phyloP scores from a whole-genome alignment of 441 rosid species.

The Adansonia madagascariensis region DNA sequence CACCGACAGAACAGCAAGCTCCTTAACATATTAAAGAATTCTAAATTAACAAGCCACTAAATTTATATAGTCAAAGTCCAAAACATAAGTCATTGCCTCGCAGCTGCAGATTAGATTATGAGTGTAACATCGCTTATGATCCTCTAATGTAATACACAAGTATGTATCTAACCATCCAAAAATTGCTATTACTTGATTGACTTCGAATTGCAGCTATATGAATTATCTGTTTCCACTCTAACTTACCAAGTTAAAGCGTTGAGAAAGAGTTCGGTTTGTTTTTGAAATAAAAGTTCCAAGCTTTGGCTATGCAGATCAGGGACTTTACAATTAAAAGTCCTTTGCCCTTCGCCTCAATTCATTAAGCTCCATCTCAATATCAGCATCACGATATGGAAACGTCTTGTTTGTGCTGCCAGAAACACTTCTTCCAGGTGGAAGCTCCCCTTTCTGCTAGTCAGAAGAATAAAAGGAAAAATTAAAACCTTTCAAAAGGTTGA shows the following conservation, averaged over 20 bases:
- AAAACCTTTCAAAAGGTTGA: neutral
- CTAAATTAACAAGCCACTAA: neutral
- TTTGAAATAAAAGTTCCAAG: neutral
- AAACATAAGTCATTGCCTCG: slow-evolving; percentile 6
- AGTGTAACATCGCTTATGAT: neutral
- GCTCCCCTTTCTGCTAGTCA: slow-evolving; percentile 64
- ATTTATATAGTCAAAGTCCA: neutral
- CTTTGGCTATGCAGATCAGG: neutral
- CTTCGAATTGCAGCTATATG: slow-evolving; percentile 19
- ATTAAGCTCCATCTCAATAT: slow-evolving; percentile 67
- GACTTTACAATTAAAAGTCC: slow-evolving; percentile 53
- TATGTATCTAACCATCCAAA: neutral
- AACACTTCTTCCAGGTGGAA: slow-evolving; percentile 64
- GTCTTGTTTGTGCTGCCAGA: slow-evolving; percentile 29
- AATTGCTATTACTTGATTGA: neutral
- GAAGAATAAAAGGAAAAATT: neutral
- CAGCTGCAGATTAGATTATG: neutral
- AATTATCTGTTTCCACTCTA: slow-evolving; percentile 32
- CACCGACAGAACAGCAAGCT: neutral
- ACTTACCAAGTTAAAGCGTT: slow-evolving; percentile 27
- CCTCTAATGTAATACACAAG: slow-evolving; percentile 6
- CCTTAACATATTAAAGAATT: neutral
- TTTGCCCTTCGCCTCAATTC: slow-evolving; percentile 62
- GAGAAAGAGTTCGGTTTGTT: neutral
- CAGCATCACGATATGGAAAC: slow-evolving; percentile 50